phyloP scores from a whole-genome alignment of 495 filamentous ascomycete genomes.

The Corynascus novoguineensis region DNA sequence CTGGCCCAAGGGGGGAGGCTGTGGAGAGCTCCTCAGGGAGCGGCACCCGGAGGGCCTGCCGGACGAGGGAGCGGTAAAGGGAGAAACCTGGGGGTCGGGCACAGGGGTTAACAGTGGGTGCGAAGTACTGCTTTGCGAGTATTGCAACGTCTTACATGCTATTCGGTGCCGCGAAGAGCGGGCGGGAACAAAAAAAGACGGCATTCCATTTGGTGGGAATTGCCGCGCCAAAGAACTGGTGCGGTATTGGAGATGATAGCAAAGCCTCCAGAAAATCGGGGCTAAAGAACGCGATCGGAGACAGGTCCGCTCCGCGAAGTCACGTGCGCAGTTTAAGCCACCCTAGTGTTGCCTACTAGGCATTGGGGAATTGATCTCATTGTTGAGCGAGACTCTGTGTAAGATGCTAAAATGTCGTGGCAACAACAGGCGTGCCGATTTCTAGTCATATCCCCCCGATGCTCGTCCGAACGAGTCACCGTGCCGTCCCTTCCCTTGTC shows the following conservation, averaged over 20 bases:
- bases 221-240: neutral
- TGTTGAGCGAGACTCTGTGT: too few relatives aligned
- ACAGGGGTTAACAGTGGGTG: neutral
- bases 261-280: slow-evolving; percentile 6
- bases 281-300: neutral
- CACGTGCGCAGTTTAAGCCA: slow-evolving; percentile 21
- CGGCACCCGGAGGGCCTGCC: slow-evolving; percentile 50
- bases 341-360: neutral
- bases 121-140: too few relatives aligned
- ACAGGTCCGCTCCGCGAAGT: slow-evolving; percentile 11
- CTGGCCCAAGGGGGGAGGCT: slow-evolving; percentile 37
- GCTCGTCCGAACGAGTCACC: too few relatives aligned
- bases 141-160: slow-evolving; percentile 53
- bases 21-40: slow-evolving; percentile 36
- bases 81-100: slow-evolving; percentile 51
- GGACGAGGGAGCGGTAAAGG: slow-evolving; percentile 67
- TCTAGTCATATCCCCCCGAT: too few relatives aligned
- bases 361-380: too few relatives aligned
- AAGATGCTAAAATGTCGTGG: too few relatives aligned
- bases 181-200: slow-evolving; percentile 41
- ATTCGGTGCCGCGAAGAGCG: slow-evolving; percentile 52
- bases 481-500: too few relatives aligned
- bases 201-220: slow-evolving; percentile 30
- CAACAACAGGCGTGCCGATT: too few relatives aligned
- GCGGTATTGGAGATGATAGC: neutral